A percentile compares a stretch with the other conserved stretches of the same genome.
Conservation (phyloP, 2,329 filamentous ascomycete genomes). For the Penicillium sclerotiorum region DNA sequence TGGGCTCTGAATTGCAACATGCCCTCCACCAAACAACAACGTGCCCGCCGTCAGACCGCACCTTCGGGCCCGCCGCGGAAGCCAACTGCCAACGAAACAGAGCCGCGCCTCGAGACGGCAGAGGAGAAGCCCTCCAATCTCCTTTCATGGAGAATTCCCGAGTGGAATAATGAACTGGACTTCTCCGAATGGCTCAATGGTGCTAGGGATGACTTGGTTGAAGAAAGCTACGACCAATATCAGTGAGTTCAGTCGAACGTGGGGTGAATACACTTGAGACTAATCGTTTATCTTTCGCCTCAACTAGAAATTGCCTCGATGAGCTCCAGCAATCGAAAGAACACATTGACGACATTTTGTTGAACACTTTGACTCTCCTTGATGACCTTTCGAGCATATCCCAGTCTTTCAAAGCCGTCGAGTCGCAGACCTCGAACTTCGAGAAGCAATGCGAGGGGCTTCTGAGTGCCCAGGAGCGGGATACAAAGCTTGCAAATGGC, state of each 20-base stretch:
- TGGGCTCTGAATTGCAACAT: slow-evolving; percentile 21
- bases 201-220: slow-evolving; percentile 69
- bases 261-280: slow-evolving; percentile 8
- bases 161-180: slow-evolving; percentile 56
- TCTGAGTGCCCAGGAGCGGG: slow-evolving; percentile 75
- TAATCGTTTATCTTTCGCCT: slow-evolving; percentile 9
- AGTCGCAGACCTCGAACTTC: slow-evolving; percentile 89
- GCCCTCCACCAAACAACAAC: slow-evolving; percentile 34
- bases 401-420: slow-evolving; percentile 82
- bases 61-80: slow-evolving; percentile 37
- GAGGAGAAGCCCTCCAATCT: slow-evolving; percentile 8
- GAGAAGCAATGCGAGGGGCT: slow-evolving; percentile 89
- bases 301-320: slow-evolving; percentile 70
- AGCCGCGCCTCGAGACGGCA: slow-evolving; percentile 17
- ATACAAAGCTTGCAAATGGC: slow-evolving; percentile 78
- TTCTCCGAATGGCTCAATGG: slow-evolving; percentile 62
- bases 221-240: slow-evolving; percentile 84
- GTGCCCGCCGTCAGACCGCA: slow-evolving; percentile 41
- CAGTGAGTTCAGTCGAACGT: slow-evolving; percentile 56
- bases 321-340: slow-evolving; percentile 79
- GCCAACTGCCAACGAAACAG: slow-evolving; percentile 25
- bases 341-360: slow-evolving; percentile 77
- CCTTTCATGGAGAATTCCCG: slow-evolving; percentile 12
- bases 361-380: slow-evolving; percentile 75
- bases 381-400: slow-evolving; percentile 76